Base-by-base conservation (phyloP, 2,329 filamentous ascomycete genomes). In the Colletotrichum liaoningense region DNA sequence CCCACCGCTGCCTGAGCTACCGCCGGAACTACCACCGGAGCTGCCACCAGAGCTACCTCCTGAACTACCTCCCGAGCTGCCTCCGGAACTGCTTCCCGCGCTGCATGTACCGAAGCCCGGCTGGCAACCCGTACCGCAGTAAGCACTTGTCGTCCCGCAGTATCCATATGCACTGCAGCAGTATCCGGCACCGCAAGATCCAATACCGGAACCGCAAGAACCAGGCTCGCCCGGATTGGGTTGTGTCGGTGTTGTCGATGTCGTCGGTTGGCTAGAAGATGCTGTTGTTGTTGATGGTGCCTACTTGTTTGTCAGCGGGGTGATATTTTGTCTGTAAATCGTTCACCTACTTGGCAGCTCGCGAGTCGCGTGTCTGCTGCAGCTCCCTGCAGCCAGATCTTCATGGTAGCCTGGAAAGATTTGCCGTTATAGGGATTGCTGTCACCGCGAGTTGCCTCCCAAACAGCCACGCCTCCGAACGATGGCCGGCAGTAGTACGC, bases 401-500 rank as follows among this genome's bases (percentile, higher is more conserved):
- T 73, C 71, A 73, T 73, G 2, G 63, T 64, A 19, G 71, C 71
- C 26, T 73, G 71, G 62, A 73, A 73, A 5, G 71, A 73, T 57
- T 54, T 73, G 67, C 71, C 71, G 16, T 73, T 73, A 38, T 72
- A 74, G 2, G 52, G 72, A 49, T 75, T 75, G 5, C 16, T 62
- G 26, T 72, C 65, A 7, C 72, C 72, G 22, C 69, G 69, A 1
- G 79, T 79, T 30, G 79, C 80, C 35, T 82, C 80, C 77, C 77
- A 82, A 7, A 82, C 49, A 66, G 80, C 80, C 35, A 80, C 73
- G 66, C 80, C 80, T 1, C 77, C 80, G 49, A 82, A 80, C 14
- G 78, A 74, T 4, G 67, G 9, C 1, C 76, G 70, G 24, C 69
- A 76, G 64, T 80, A 80, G 55, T 76, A 79, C 30, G 77, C 57